A percentile compares a stretch with the other conserved stretches of the same genome.
Conservation (phyloP, 2,329 filamentous ascomycete species). For the Penicillium nordicum region DNA sequence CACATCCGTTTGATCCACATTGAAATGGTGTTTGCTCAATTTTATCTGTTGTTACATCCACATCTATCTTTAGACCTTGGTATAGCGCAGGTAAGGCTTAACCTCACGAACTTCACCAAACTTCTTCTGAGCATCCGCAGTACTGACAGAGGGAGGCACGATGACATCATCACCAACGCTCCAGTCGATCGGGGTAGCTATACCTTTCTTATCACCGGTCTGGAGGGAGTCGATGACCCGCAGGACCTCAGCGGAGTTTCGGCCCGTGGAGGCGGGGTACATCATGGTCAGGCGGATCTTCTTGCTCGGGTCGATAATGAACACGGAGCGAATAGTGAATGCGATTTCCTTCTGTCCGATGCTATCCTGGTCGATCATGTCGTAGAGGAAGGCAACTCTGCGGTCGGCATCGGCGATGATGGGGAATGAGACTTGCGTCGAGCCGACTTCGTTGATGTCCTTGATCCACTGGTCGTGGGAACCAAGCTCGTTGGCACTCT, state of each 20-base stretch:
- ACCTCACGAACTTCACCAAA: constrained; percentile 69
- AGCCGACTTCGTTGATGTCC: constrained; percentile 78
- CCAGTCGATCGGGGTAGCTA: constrained; percentile 92
- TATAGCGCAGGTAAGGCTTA: constrained; percentile 46
- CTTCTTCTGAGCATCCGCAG: constrained; percentile 80
- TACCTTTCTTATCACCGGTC: constrained; percentile 81
- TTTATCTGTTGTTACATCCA: not conserved
- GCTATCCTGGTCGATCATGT: constrained; percentile 83
- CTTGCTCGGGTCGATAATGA: constrained; percentile 92
- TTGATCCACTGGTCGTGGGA: constrained; percentile 87
- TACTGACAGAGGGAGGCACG: constrained; percentile 77
- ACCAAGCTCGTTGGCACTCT: constrained; percentile 75
- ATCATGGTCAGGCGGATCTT: constrained; percentile 89
- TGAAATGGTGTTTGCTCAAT: not conserved
- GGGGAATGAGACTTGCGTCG: constrained; percentile 69
- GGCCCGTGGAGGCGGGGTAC: constrained; percentile 87
- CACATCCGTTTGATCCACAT: not conserved
- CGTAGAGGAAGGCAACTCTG: constrained; percentile 72
- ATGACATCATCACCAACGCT: constrained; percentile 86
- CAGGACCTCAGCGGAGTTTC: constrained; percentile 76
- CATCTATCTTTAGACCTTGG: constrained; percentile 13
- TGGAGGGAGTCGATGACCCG: constrained; percentile 77
- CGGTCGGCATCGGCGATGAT: constrained; percentile 80
- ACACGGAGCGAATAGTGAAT: constrained; percentile 92
- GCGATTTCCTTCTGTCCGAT: constrained; percentile 76